Evolutionary conservation across 2,329 filamentous ascomycete genomes (phyloP).

Genomic region (Lecanosticta acicola): DNA sequence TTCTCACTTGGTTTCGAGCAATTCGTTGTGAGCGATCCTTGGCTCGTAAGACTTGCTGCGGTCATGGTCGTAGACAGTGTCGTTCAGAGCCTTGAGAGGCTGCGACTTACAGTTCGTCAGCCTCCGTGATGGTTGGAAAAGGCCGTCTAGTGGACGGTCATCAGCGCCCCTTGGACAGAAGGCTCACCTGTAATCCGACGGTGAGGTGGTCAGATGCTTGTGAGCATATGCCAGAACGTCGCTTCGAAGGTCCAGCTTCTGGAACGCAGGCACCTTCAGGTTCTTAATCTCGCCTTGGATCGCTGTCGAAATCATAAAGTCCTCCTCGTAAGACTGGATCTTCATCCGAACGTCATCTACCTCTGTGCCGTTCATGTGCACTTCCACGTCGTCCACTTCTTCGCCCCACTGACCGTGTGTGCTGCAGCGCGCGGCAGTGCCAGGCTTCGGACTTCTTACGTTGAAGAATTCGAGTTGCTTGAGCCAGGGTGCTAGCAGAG

Average conservation of each 20-base stretch:
- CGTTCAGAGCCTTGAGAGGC: conserved; percentile 6
- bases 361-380: conserved; percentile 44
- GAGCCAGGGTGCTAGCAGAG: conserved; percentile 68
- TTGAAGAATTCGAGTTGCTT: conserved; percentile 61
- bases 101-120: conserved; percentile 5
- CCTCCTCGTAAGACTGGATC: conserved; percentile 53
- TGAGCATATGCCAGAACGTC: conserved; percentile 29
- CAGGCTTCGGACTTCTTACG: conserved; percentile 53
- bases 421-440: conserved; percentile 38
- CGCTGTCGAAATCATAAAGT: conserved; percentile 56
- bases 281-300: conserved; percentile 34
- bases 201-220: conserved; percentile 19
- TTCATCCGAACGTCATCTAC: conserved; percentile 52
- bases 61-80: too few species aligned
- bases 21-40: too few species aligned
- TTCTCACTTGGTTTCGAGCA: too few species aligned
- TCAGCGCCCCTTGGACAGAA: background rate
- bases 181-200: conserved; percentile 19
- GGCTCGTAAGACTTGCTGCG: too few species aligned
- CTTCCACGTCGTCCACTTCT: conserved; percentile 44
- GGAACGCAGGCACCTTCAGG: conserved; percentile 30
- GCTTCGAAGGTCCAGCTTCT: conserved; percentile 26
- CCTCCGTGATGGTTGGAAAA: background rate
- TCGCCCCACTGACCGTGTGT: conserved; percentile 44
- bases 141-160: background rate